These are phyloP conservation scores for Termitomyces sp. DNA, from an alignment of 768 basidiomycete species.

Conservation along the genomic window DNA sequence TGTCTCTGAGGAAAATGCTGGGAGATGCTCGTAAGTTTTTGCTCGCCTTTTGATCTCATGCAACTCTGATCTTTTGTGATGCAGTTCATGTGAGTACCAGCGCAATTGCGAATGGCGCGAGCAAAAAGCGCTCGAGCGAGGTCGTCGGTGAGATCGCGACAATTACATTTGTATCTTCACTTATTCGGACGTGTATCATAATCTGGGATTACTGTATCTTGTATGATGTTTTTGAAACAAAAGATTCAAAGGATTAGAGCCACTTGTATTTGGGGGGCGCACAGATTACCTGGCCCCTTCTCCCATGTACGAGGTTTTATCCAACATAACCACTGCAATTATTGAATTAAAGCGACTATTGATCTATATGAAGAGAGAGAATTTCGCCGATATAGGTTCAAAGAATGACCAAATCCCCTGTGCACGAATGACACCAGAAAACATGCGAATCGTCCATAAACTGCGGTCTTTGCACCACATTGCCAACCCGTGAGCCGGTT, in stretches of 20 bases:
- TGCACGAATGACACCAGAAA: slow-evolving; percentile 86
- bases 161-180: too few species aligned
- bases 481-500: slow-evolving; percentile 11
- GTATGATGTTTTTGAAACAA: too few species aligned
- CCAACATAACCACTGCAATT: not conserved
- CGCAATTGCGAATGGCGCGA: slow-evolving; percentile 82
- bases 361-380: too few species aligned
- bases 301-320: not conserved
- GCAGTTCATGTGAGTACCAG: slow-evolving; percentile 70
- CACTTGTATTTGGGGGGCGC: too few species aligned
- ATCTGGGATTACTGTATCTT: too few species aligned
- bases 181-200: too few species aligned
- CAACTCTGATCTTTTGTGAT: not conserved
- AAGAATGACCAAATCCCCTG: slow-evolving; percentile 77
- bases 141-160: not conserved
- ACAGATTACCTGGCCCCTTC: too few species aligned
- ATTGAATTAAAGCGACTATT: not conserved
- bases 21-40: slow-evolving; percentile 64
- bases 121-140: slow-evolving; percentile 39
- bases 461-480: slow-evolving; percentile 49
- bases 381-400: slow-evolving; percentile 27
- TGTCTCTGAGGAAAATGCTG: slow-evolving; percentile 54
- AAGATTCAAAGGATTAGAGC: too few species aligned
- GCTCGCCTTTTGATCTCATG: not conserved
- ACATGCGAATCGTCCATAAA: slow-evolving; percentile 87